phyloP scores from a whole-genome alignment of 139 green algal species.

The Tetradesmus obliquus region DNA sequence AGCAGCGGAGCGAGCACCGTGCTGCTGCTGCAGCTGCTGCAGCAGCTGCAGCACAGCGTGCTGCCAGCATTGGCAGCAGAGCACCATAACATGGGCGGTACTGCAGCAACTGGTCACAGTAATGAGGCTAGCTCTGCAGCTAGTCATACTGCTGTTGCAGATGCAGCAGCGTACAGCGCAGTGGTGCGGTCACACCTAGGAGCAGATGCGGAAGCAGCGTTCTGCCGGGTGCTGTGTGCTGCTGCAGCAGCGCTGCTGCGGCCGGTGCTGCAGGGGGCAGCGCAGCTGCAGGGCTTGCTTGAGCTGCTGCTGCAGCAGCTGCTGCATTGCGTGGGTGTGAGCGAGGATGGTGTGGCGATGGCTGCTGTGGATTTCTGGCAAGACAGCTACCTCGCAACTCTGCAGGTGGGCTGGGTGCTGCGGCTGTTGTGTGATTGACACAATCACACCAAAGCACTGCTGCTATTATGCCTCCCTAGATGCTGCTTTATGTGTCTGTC shows the following conservation, averaged over 20 bases:
- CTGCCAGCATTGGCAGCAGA: slow-evolving; percentile 16
- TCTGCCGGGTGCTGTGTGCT: slow-evolving; percentile 52
- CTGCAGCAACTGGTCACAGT: not conserved
- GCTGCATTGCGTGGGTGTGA: slow-evolving; percentile 53
- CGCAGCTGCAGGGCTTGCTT: slow-evolving; percentile 32
- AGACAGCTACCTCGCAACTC: slow-evolving; percentile 59
- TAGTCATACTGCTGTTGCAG: not conserved
- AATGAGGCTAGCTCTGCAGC: not conserved
- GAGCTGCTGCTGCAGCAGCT: slow-evolving; percentile 52
- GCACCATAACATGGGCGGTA: slow-evolving; percentile 1
- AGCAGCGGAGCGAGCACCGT: not conserved
- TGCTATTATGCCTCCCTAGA: too few relatives aligned
- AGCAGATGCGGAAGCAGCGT: slow-evolving; percentile 18
- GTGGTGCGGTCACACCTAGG: not conserved
- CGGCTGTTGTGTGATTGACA: not conserved
- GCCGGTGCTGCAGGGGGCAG: slow-evolving; percentile 42
- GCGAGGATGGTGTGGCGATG: slow-evolving; percentile 52
- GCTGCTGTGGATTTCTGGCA: slow-evolving; percentile 58
- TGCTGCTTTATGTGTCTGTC: too few relatives aligned
- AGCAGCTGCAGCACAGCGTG: slow-evolving; percentile 9
- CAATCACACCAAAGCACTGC: too few relatives aligned
- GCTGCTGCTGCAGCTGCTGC: slow-evolving; percentile 28
- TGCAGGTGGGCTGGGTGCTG: slow-evolving; percentile 43
- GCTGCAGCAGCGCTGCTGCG: slow-evolving; percentile 49
- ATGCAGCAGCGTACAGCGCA: not conserved